phyloP scores from a whole-genome alignment of 2,329 filamentous ascomycete species.

The Xylaria multiplex region DNA sequence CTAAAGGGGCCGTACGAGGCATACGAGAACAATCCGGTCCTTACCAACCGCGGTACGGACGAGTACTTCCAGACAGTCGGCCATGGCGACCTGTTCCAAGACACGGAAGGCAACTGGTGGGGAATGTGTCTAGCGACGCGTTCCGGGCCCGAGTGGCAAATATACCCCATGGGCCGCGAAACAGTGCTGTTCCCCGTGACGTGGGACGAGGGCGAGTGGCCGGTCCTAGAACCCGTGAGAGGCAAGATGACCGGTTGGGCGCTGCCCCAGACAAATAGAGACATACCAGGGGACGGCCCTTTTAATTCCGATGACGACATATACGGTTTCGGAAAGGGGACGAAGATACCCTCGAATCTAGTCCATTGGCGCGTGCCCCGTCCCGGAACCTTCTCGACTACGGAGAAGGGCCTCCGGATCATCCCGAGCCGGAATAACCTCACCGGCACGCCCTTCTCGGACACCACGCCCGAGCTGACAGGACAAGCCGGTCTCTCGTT shows the following conservation, averaged over 20 bases:
- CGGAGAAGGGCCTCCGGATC: constrained; percentile 42
- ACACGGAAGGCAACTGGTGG: constrained; percentile 62
- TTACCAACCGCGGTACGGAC: constrained; percentile 54
- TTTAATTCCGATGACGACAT: constrained; percentile 42
- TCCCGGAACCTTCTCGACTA: constrained; percentile 40
- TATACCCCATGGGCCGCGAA: constrained; percentile 66
- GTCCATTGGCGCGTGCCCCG: constrained; percentile 50
- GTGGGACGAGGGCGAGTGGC: constrained; percentile 62
- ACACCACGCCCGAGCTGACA: constrained; percentile 38
- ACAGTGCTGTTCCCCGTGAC: constrained; percentile 55
- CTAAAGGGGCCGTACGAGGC: constrained; percentile 57
- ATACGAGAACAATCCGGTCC: constrained; percentile 56
- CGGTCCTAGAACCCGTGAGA: constrained; percentile 54
- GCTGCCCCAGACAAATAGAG: constrained; percentile 50
- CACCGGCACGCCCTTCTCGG: constrained; percentile 39
- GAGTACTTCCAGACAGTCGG: constrained; percentile 57
- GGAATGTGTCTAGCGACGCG: constrained; percentile 58
- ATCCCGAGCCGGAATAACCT: constrained; percentile 46
- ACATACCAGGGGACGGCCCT: constrained; percentile 50
- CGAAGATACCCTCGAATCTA: constrained; percentile 45
- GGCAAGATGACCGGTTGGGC: constrained; percentile 57
- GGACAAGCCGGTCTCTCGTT: constrained; percentile 45
- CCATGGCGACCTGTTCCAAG: constrained; percentile 59
- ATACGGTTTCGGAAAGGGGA: constrained; percentile 38
- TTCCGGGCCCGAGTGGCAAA: constrained; percentile 53